These are phyloP conservation scores for Taxillus chinensis DNA, from an alignment of 164 flowering plant species.

Conservation along the genomic window DNA sequence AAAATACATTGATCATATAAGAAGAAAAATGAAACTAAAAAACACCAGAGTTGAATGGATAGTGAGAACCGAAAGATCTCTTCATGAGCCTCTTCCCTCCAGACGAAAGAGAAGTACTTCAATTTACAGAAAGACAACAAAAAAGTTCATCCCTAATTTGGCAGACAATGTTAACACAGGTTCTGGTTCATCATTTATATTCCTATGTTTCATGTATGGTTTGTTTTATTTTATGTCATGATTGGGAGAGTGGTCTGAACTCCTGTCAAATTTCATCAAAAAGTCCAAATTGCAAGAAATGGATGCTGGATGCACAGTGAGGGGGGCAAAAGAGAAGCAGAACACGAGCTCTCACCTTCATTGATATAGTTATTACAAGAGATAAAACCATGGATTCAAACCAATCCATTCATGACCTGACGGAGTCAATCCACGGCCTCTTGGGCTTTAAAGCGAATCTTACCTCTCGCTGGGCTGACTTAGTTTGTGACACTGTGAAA, in stretches of 20 bases:
- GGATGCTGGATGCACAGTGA: background rate
- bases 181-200: background rate
- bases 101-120: background rate
- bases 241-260: no score
- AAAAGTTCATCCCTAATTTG: background rate
- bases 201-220: no score
- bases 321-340: background rate
- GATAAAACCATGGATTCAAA: slow-evolving; percentile 16
- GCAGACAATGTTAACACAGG: background rate
- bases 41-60: no score
- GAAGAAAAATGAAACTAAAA: no score
- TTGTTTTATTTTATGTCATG: no score
- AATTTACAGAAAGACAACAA: background rate
- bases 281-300: background rate
- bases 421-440: slow-evolving; percentile 33
- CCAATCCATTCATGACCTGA: slow-evolving; percentile 24
- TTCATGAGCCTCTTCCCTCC: background rate
- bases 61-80: no score
- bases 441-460: slow-evolving; percentile 31
- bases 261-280: background rate
- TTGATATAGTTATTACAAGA: background rate
- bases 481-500: slow-evolving; percentile 35
- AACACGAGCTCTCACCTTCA: no score
- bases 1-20: no score
- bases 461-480: slow-evolving; percentile 39